Conservation (phyloP, 495 filamentous ascomycete species). For the Neurospora sp. region DNA sequence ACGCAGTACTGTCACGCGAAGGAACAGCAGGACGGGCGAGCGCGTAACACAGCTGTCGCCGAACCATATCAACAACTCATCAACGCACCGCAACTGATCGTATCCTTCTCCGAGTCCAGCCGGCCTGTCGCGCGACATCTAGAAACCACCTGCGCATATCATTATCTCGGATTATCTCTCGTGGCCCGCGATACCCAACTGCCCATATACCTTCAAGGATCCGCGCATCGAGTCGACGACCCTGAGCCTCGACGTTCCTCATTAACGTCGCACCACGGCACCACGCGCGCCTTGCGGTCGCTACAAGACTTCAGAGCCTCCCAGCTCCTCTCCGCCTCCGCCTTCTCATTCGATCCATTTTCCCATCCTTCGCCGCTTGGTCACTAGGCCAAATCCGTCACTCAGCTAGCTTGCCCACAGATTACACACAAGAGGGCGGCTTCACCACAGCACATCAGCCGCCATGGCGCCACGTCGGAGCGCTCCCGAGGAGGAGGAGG, state of each 20-base stretch:
- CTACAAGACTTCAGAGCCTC: not conserved
- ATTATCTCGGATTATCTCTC: not conserved
- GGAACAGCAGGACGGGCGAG: not conserved
- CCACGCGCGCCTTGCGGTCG: not conserved
- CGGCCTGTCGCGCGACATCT: not conserved
- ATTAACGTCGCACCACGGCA: not conserved
- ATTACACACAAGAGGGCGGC: not conserved
- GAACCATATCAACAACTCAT: not conserved
- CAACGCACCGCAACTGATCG: not conserved
- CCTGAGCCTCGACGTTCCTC: not conserved
- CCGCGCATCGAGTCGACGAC: not conserved
- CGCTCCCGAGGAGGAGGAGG: constrained; percentile 16
- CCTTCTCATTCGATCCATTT: not conserved
- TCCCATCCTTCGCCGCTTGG: not conserved
- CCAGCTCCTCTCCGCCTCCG: not conserved
- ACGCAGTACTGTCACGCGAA: not conserved
- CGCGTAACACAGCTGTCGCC: not conserved
- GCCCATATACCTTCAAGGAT: not conserved
- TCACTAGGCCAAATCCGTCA: not conserved
- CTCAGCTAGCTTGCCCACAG: not conserved
- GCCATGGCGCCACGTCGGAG: constrained; percentile 29
- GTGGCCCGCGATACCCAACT: not conserved
- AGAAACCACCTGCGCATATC: not conserved
- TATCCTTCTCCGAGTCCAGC: not conserved
- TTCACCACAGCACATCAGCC: not conserved